Conservation (phyloP, 805 yeast species). For the Tetrapisispora fleetii region DNA sequence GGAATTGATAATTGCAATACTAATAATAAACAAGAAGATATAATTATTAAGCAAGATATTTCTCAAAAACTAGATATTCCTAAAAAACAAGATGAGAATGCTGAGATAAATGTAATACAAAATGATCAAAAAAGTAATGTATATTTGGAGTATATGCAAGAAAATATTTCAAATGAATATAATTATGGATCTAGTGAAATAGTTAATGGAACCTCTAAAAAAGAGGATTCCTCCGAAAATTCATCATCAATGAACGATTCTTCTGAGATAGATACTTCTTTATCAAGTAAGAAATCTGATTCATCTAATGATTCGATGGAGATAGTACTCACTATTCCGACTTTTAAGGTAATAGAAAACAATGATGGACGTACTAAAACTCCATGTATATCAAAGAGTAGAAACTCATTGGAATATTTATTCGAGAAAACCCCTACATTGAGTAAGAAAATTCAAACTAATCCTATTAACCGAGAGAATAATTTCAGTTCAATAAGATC, state of each 20-base stretch:
- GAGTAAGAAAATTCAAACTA: too few species aligned
- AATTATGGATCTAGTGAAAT: not conserved
- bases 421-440: not conserved
- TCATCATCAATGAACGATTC: not conserved
- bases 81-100: not conserved
- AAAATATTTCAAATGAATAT: not conserved
- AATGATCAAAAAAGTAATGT: not conserved
- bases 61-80: not conserved
- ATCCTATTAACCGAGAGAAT: not conserved
- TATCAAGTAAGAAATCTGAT: not conserved
- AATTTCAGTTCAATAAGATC: not conserved
- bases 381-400: constrained; percentile 7
- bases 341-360: constrained; percentile 23
- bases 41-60: not conserved
- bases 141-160: not conserved
- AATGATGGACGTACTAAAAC: not conserved
- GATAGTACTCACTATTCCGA: constrained; percentile 32
- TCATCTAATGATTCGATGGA: not conserved
- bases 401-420: constrained; percentile 12
- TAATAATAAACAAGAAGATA: not conserved
- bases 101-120: not conserved
- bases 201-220: not conserved
- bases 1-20: not conserved
- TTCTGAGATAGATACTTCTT: not conserved
- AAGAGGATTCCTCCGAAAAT: not conserved